These are phyloP conservation scores for Solanum clarkiae DNA, from an alignment of 257 asterid genomes.

Conservation along the genomic window DNA sequence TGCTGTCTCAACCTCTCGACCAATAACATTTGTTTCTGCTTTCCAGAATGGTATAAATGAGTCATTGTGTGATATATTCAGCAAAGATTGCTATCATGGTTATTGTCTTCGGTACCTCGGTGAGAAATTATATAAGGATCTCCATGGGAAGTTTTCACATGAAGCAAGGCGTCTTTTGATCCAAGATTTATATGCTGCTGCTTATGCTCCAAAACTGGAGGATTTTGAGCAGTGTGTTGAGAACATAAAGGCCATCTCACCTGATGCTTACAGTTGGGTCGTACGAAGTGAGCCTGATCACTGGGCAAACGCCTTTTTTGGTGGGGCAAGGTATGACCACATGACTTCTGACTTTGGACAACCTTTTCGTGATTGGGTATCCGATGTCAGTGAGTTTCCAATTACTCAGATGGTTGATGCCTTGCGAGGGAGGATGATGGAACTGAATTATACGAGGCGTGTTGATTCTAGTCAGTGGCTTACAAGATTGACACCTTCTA, in stretches of 20 bases:
- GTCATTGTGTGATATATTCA: slow-evolving; percentile 61
- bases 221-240: slow-evolving; percentile 52
- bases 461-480: slow-evolving; percentile 77
- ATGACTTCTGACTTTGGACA: slow-evolving; percentile 92
- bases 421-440: slow-evolving; percentile 89
- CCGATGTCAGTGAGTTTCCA: slow-evolving; percentile 91
- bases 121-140: slow-evolving; percentile 87
- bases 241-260: slow-evolving; percentile 86
- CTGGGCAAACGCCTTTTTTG: slow-evolving; percentile 84
- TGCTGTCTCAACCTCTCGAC: slow-evolving; percentile 59
- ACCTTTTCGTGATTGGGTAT: slow-evolving; percentile 82
- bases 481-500: slow-evolving; percentile 59
- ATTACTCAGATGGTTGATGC: slow-evolving; percentile 96
- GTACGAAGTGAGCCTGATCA: slow-evolving; percentile 68
- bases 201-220: slow-evolving; percentile 64
- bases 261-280: slow-evolving; percentile 92
- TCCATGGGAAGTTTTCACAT: slow-evolving; percentile 88
- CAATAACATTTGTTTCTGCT: slow-evolving; percentile 80
- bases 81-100: slow-evolving; percentile 75
- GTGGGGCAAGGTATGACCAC: slow-evolving; percentile 74
- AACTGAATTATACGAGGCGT: slow-evolving; percentile 58
- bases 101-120: slow-evolving; percentile 83
- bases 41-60: slow-evolving; percentile 78
- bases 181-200: slow-evolving; percentile 91
- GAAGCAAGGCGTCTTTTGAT: slow-evolving; percentile 97